A percentile compares a stretch with the other conserved stretches of the same genome.
These are phyloP conservation scores for Zygoascus meyerae DNA, from an alignment of 1,139 yeast genomes.

Conservation along the genomic window DNA sequence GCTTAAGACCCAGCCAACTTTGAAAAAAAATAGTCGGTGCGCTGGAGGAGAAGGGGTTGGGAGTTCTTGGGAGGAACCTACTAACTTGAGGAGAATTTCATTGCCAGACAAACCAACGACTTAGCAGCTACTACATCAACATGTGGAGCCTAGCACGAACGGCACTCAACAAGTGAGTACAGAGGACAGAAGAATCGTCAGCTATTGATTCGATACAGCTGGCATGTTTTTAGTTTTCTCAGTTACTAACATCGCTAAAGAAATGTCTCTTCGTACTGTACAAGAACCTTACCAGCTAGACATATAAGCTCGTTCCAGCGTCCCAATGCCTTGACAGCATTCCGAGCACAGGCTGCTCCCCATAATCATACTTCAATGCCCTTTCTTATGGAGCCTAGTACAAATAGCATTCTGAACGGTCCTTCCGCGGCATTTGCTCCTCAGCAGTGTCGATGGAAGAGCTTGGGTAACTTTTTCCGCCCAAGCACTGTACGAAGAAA, in stretches of 20 bases:
- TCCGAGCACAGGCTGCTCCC: conserved; percentile 12
- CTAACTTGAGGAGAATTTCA: too few relatives aligned
- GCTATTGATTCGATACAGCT: too few relatives aligned
- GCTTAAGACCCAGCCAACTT: background rate
- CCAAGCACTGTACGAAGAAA: conserved; percentile 89
- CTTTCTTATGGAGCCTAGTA: conserved; percentile 14
- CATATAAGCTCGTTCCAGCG: conserved; percentile 1
- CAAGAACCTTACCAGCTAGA: conserved; percentile 4
- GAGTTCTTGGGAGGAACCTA: too few relatives aligned
- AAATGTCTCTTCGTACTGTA: background rate
- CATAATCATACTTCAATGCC: background rate
- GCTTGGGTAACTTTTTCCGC: conserved; percentile 92
- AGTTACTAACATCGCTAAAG: background rate
- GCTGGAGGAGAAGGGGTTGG: too few relatives aligned
- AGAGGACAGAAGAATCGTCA: too few relatives aligned
- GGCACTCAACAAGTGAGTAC: too few relatives aligned
- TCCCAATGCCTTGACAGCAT: conserved; percentile 17
- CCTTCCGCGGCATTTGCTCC: conserved; percentile 11
- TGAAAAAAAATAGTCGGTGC: background rate
- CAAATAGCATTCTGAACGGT: conserved; percentile 15
- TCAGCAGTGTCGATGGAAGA: conserved; percentile 57
- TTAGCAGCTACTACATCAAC: too few relatives aligned
- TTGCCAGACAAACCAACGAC: too few relatives aligned
- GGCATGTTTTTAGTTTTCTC: too few relatives aligned
- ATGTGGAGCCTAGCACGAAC: too few relatives aligned